phyloP scores from a whole-genome alignment of 163 green algal species.

The Trebouxia gelatinosa region DNA sequence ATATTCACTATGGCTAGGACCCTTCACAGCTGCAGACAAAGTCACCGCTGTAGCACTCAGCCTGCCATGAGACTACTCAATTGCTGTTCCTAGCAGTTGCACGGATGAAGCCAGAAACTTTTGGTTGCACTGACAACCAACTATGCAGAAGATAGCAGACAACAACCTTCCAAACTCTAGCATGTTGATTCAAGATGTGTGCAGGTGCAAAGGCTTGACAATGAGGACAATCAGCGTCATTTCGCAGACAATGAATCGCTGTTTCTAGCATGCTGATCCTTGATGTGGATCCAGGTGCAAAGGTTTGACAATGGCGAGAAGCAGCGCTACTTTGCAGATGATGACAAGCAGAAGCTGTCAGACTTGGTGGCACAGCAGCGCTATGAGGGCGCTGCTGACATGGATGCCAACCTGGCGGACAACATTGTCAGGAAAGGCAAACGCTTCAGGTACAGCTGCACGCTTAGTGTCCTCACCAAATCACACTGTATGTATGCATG shows the following conservation, averaged over 20 bases:
- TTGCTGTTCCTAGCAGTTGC: too few species aligned
- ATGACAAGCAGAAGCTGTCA: slow-evolving; percentile 52
- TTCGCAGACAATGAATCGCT: slow-evolving; percentile 55
- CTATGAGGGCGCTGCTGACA: slow-evolving; percentile 54
- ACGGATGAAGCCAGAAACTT: too few species aligned
- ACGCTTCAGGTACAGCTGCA: slow-evolving; percentile 33
- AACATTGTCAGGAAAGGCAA: slow-evolving; percentile 63
- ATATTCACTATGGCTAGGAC: too few species aligned
- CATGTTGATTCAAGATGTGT: too few species aligned
- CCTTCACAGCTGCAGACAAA: too few species aligned
- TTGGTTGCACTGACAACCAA: too few species aligned
- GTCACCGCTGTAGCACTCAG: too few species aligned
- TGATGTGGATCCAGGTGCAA: slow-evolving; percentile 38
- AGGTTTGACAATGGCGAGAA: slow-evolving; percentile 49
- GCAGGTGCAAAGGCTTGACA: slow-evolving; percentile 49
- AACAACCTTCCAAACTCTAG: too few species aligned
- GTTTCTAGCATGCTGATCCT: neutral
- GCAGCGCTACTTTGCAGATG: slow-evolving; percentile 63
- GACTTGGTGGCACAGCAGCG: slow-evolving; percentile 72
- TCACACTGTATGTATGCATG: too few species aligned
- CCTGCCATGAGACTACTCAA: too few species aligned
- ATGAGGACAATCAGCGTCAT: slow-evolving; percentile 48
- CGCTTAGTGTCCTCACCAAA: too few species aligned
- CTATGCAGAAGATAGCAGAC: too few species aligned
- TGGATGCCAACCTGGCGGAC: slow-evolving; percentile 71